Conservation (phyloP, 352 stramenopile species). For the Nothophytophthora sp. region DNA sequence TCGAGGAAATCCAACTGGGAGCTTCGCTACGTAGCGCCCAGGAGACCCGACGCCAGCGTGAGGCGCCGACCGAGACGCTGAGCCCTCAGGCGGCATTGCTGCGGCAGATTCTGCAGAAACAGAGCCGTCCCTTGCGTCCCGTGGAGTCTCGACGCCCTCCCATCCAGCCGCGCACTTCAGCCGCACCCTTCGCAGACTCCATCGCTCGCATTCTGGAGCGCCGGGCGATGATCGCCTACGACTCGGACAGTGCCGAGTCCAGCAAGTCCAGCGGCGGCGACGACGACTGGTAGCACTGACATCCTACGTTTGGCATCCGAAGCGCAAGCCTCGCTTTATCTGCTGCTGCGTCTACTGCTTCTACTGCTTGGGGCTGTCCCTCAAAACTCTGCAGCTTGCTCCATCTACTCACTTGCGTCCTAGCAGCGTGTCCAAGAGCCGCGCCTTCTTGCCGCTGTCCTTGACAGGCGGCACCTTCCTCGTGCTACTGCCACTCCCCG, state of each 20-base stretch:
- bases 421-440: background rate
- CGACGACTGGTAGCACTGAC: slow-evolving; percentile 24
- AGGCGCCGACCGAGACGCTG: slow-evolving; percentile 1
- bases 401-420: background rate
- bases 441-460: background rate
- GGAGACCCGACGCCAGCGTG: background rate
- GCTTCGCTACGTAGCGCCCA: slow-evolving; percentile 17
- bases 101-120: slow-evolving; percentile 59
- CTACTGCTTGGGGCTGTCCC: no score
- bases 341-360: no score
- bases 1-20: slow-evolving; percentile 40
- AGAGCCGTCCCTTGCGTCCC: slow-evolving; percentile 39
- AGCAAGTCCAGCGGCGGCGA: slow-evolving; percentile 9
- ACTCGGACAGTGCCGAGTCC: slow-evolving; percentile 49
- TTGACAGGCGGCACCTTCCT: no score
- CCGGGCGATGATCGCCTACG: slow-evolving; percentile 54
- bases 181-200: slow-evolving; percentile 47
- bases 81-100: slow-evolving; percentile 38
- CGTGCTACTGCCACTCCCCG: background rate
- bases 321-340: no score
- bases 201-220: slow-evolving; percentile 70
- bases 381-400: background rate
- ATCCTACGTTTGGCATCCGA: no score
- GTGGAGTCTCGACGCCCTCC: slow-evolving; percentile 24
- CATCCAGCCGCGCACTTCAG: background rate